Conservation (phyloP, 805 yeast species). For the Myxozyma kluyveri region DNA sequence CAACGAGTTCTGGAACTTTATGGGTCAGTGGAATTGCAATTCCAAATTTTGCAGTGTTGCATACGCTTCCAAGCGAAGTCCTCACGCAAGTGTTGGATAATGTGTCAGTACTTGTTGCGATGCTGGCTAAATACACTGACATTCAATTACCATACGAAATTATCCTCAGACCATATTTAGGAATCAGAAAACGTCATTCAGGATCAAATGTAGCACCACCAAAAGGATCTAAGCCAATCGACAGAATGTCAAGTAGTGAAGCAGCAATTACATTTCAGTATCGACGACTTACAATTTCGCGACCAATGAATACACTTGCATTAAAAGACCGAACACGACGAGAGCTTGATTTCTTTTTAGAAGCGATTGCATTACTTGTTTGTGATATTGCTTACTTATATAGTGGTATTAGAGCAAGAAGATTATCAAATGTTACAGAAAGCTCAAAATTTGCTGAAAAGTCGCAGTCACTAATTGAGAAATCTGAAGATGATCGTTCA, state of each 20-base stretch:
- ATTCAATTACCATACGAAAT: conserved; percentile 22
- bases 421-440: neutral
- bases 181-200: conserved; percentile 8
- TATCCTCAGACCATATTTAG: conserved; percentile 9
- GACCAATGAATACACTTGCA: conserved; percentile 5
- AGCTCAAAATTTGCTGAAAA: neutral
- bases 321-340: conserved; percentile 8
- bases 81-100: conserved; percentile 2
- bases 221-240: neutral
- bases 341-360: conserved; percentile 20
- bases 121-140: conserved; percentile 13
- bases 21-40: conserved; percentile 8
- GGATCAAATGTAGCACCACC: neutral
- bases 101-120: conserved; percentile 4
- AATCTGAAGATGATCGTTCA: neutral
- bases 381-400: conserved; percentile 20
- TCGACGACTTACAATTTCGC: conserved; percentile 9
- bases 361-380: conserved; percentile 20
- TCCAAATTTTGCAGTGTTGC: conserved; percentile 9
- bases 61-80: conserved; percentile 1
- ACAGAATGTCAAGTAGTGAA: neutral
- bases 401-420: conserved; percentile 1
- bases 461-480: neutral
- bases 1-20: neutral
- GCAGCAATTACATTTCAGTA: conserved; percentile 1